These are phyloP conservation scores for Lanmaoa rubissima DNA, from an alignment of 768 basidiomycete genomes.

Conservation along the genomic window DNA sequence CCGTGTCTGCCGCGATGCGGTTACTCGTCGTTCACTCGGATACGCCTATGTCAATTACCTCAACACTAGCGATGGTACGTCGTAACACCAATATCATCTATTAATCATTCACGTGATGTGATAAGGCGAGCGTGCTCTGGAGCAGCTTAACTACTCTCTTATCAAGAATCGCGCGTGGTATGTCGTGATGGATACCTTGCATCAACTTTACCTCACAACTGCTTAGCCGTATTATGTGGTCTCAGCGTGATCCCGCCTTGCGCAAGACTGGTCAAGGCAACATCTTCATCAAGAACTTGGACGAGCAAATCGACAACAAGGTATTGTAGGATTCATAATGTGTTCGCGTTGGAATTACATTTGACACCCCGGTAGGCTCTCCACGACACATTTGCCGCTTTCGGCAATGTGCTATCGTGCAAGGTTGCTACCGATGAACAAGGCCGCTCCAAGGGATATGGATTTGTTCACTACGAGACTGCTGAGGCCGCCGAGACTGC, in stretches of 20 bases:
- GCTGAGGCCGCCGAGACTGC: slow-evolving; percentile 93
- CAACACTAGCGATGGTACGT: slow-evolving; percentile 86
- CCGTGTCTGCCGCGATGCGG: slow-evolving; percentile 99
- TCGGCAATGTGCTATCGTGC: slow-evolving; percentile 98
- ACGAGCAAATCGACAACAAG: slow-evolving; percentile 98
- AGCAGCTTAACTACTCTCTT: slow-evolving; percentile 98
- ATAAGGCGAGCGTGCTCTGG: slow-evolving; percentile 93
- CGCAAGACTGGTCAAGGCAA: slow-evolving; percentile 99
- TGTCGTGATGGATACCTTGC: slow-evolving; percentile 18
- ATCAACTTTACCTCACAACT: neutral
- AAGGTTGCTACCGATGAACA: slow-evolving; percentile 97
- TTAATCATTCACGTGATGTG: slow-evolving; percentile 6
- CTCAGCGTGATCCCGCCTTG: slow-evolving; percentile 98
- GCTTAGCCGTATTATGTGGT: slow-evolving; percentile 98
- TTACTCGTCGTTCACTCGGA: slow-evolving; percentile 98
- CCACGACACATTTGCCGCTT: slow-evolving; percentile 98
- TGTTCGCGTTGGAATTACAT: neutral
- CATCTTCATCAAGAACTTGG: slow-evolving; percentile 99
- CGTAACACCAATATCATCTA: neutral
- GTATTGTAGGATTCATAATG: slow-evolving; percentile 31
- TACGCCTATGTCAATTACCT: slow-evolving; percentile 99
- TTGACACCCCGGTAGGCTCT: slow-evolving; percentile 62
- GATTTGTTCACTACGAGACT: slow-evolving; percentile 99
- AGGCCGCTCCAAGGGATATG: slow-evolving; percentile 95
- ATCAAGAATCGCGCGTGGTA: slow-evolving; percentile 98